Evolutionary conservation across 2,329 filamentous ascomycete species (phyloP), one percentile per base, ranked within the genome.

Genomic region (Diaporthe caulivora): DNA sequence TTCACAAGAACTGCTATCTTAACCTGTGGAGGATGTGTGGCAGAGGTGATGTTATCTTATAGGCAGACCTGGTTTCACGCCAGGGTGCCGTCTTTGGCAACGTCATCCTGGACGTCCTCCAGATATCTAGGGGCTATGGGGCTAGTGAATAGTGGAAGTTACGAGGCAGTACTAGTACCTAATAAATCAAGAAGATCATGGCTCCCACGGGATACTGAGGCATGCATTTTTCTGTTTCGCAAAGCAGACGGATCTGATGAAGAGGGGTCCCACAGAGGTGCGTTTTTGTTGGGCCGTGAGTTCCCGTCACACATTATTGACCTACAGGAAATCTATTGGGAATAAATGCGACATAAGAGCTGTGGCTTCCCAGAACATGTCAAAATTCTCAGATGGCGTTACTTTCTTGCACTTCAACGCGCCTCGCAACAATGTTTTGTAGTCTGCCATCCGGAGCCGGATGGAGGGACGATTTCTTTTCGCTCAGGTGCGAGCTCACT

Each of bases 261-360:
- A 65, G 26, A 49, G 21, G 60, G 60, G 42, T n/a, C 17, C 60
- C 60, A 42, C 60, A 65, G 42, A 44, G 49, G 42, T 18, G 29
- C 44, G 60, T 65, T 65, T 65, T 37, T 65, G 44, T 51, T 65
- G 60, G 60, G 60, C 44, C 44, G 37, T 29, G 60, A 15, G 21
- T 44, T 51, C 21, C 37, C 29, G 60, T 65, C 44, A 11, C 60
- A 51, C 44, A 51, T 51, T 51, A 6, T 6, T 65, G 44, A 24
- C 6, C 1, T 37, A 13, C 51, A n/a, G 21, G 29, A 24, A 26
- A 44, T 65, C 60, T 51, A 44, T 65, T 65, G 60, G 60, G 60
- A 65, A n/a, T 47, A 9, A 15, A 24, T 18, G 21, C 44, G 10
- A 65, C 37, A 51, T 65, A 65, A 65, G 42, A 65, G 42, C 60